Base-by-base conservation (phyloP, 169 alveolate species). In the Besnoitia besnoiti region DNA sequence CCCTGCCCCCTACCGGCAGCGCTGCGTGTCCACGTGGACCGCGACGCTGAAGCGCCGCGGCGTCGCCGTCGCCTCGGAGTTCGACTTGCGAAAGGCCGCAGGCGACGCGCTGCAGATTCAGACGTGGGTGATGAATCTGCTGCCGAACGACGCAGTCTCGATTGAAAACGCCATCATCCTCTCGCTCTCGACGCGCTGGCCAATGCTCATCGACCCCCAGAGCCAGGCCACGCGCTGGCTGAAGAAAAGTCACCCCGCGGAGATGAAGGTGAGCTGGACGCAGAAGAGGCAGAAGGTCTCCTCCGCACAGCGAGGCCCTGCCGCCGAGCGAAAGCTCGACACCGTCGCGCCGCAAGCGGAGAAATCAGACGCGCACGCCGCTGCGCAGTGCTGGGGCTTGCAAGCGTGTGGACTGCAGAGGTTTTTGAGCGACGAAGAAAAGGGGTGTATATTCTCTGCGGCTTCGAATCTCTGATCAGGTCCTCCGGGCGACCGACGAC, bases 61-160 rank as follows among this genome's bases (percentile, higher is more conserved):
- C 50, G 95, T 98, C 94, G 97, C 97, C 3, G 93, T 95, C 42
- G 90, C 97, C 89, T 94, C 95, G n/a, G 92, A 90, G 37, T 97
- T 95, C 89, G 79, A 94, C 82, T 79, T 97, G 42, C 95, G 94
- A 84, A 92, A 92, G 62, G 96, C 97, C 90, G 94, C 97, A 33
- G 98, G 99, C 50, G 97, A 97, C 92, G 98, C 98, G 35, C 98
- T 98, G 94, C 97, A 97, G 93, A 97, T 98, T 61, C 97, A 98
- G 90, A 96, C 96, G 79, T 98, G 99, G 99, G 96, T 97, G 82
- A 94, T 96, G 61, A 97, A 96, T 91, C 94, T 94, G 80, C 95
- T 96, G 44, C 98, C 98, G 42, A 95, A 95, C 80, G 98, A 96
- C 93, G 88, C 91, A 75, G 93, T 96, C 77, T 96, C 97, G 33